Conservation (phyloP, 2,329 filamentous ascomycete species). For the Cadophora luteo-olivacea region DNA sequence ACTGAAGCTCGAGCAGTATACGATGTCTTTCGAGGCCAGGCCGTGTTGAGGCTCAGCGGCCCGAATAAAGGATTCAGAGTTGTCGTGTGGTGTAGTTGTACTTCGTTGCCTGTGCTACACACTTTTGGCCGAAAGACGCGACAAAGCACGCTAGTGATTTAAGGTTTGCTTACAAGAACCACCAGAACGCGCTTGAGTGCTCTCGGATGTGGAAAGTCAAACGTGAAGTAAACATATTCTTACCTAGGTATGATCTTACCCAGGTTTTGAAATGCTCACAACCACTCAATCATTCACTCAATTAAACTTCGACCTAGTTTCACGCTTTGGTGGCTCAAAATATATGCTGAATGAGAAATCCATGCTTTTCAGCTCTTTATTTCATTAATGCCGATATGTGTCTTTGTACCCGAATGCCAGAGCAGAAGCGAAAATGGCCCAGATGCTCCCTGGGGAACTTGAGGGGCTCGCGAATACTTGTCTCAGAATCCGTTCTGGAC, state of each 20-base stretch:
- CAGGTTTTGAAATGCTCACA: background rate
- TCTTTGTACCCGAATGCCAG: no score
- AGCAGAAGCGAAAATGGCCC: background rate
- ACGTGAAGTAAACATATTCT: background rate
- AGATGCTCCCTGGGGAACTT: background rate
- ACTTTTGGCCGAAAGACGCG: slow-evolving; percentile 8
- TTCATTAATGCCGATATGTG: no score
- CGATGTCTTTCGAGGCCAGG: background rate
- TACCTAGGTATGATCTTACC: no score
- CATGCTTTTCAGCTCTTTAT: no score
- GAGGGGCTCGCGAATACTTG: background rate
- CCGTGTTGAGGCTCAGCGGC: slow-evolving; percentile 5
- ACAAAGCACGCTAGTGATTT: slow-evolving; percentile 18
- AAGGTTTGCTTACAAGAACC: background rate
- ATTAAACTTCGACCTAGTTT: background rate
- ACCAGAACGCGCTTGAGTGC: background rate
- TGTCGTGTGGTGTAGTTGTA: background rate
- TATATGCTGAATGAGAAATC: no score
- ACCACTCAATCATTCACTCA: background rate
- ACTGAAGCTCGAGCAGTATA: slow-evolving; percentile 4
- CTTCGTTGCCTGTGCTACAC: background rate
- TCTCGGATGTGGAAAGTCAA: background rate
- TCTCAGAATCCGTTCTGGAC: background rate
- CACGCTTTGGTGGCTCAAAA: no score
- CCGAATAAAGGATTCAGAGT: background rate